phyloP scores from a whole-genome alignment of 1,284 basidiomycete genomes.

The Spongiforma sp. region DNA sequence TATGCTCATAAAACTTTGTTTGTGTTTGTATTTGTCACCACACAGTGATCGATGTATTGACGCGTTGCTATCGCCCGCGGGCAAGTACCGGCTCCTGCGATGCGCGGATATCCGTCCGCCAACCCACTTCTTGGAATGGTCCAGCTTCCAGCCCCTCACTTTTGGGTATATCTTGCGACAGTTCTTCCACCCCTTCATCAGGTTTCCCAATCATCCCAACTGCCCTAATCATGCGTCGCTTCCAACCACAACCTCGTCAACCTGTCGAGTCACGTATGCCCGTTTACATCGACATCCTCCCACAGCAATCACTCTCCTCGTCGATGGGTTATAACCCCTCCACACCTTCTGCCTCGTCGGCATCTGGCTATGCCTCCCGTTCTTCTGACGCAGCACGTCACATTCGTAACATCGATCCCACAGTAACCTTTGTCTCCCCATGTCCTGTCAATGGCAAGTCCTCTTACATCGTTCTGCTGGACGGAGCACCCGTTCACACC shows the following conservation, averaged over 20 bases:
- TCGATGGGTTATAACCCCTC: conserved; percentile 23
- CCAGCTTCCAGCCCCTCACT: conserved; percentile 31
- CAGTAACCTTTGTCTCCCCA: conserved; percentile 60
- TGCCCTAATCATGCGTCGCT: conserved; percentile 29
- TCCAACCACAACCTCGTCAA: conserved; percentile 25
- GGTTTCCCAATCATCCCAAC: conserved; percentile 45
- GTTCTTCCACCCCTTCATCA: conserved; percentile 41
- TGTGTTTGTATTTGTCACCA: conserved; percentile 36
- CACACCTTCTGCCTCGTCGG: conserved; percentile 12
- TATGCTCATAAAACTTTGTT: conserved; percentile 26
- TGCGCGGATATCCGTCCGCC: conserved; percentile 21
- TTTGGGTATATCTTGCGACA: conserved; percentile 44
- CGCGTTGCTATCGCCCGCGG: conserved; percentile 39
- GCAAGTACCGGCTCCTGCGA: conserved; percentile 24
- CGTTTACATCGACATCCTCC: conserved; percentile 65
- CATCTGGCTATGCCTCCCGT: conserved; percentile 32
- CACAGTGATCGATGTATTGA: conserved; percentile 40
- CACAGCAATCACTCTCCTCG: conserved; percentile 32
- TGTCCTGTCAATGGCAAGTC: conserved; percentile 53
- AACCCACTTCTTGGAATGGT: conserved; percentile 13
- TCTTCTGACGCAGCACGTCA: conserved; percentile 53
- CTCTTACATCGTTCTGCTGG: conserved; percentile 57
- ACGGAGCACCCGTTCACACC: conserved; percentile 51
- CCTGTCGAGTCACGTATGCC: conserved; percentile 45
- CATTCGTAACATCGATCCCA: conserved; percentile 63